Conservation (phyloP, 345 rosid genomes). For the Schrenkiella parvula region DNA sequence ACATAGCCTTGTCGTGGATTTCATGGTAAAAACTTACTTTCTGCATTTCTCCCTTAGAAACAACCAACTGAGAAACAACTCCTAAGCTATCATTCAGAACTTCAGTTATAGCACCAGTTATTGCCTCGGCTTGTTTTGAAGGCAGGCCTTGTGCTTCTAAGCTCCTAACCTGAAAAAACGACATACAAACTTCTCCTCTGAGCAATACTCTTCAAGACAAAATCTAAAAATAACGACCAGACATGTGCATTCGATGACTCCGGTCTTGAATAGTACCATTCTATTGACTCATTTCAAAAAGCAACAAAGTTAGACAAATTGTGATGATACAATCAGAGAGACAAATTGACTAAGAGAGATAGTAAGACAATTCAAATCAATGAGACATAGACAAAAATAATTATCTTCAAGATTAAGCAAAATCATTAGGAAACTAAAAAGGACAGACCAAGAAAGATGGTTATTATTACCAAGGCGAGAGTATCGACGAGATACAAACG, state of each 20-base stretch:
- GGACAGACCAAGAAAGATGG: background rate
- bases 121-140: conserved; percentile 88
- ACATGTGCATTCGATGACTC: background rate
- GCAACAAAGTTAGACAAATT: background rate
- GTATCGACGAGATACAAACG: conserved; percentile 85
- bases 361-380: background rate
- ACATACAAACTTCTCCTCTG: conserved; percentile 3
- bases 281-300: background rate
- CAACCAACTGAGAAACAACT: conserved; percentile 69
- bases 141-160: conserved; percentile 84
- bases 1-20: background rate
- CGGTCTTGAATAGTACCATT: background rate
- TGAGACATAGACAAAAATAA: background rate
- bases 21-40: conserved; percentile 39
- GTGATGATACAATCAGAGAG: background rate
- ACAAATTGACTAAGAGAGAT: background rate
- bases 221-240: background rate
- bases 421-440: background rate
- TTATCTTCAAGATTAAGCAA: background rate
- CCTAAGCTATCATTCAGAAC: conserved; percentile 74
- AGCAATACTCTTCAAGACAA: background rate
- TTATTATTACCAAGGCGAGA: conserved; percentile 59
- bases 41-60: conserved; percentile 79
- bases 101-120: conserved; percentile 69
- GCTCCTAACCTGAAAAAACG: conserved; percentile 58